These are phyloP conservation scores for Ceratocystis smalleyi DNA, from an alignment of 2,329 filamentous ascomycete genomes.

Conservation along the genomic window DNA sequence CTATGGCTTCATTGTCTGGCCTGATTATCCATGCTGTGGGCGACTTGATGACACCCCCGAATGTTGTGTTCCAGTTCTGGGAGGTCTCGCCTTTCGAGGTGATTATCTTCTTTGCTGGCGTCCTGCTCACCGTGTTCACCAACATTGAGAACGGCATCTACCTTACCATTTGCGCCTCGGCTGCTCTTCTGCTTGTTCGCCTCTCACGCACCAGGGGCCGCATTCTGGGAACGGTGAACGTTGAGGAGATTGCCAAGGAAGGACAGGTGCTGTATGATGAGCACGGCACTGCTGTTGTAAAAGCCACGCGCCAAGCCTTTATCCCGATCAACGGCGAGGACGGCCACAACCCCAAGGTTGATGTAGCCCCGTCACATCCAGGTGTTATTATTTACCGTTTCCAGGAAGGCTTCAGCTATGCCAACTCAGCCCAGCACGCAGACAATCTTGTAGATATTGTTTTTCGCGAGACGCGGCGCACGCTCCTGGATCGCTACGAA, in stretches of 20 bases:
- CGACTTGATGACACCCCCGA: constrained; percentile 79
- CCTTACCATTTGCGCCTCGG: constrained; percentile 61
- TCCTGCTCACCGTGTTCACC: constrained; percentile 75
- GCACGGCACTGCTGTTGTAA: constrained; percentile 11
- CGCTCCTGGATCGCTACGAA: constrained; percentile 29
- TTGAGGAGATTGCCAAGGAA: constrained; percentile 10
- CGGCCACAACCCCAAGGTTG: constrained; percentile 34
- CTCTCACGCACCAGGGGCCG: constrained; percentile 67
- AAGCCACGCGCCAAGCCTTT: constrained; percentile 23
- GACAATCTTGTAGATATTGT: constrained; percentile 34
- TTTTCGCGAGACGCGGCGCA: constrained; percentile 32
- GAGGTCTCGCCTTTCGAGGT: constrained; percentile 79
- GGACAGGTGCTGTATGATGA: constrained; percentile 12
- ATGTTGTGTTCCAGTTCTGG: constrained; percentile 93
- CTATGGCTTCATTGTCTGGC: constrained; percentile 60
- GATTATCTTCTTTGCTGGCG: constrained; percentile 82
- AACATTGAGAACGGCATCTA: constrained; percentile 90
- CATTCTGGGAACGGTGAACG: constrained; percentile 65
- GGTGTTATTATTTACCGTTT: constrained; percentile 42
- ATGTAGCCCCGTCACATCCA: constrained; percentile 33
- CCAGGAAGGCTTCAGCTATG: constrained; percentile 41
- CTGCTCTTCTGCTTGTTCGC: constrained; percentile 66
- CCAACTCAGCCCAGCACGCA: constrained; percentile 36
- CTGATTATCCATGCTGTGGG: constrained; percentile 95
- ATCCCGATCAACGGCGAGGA: constrained; percentile 35